These are phyloP conservation scores for Neonectria faginata DNA, from an alignment of 2,329 filamentous ascomycete species.

Conservation along the genomic window DNA sequence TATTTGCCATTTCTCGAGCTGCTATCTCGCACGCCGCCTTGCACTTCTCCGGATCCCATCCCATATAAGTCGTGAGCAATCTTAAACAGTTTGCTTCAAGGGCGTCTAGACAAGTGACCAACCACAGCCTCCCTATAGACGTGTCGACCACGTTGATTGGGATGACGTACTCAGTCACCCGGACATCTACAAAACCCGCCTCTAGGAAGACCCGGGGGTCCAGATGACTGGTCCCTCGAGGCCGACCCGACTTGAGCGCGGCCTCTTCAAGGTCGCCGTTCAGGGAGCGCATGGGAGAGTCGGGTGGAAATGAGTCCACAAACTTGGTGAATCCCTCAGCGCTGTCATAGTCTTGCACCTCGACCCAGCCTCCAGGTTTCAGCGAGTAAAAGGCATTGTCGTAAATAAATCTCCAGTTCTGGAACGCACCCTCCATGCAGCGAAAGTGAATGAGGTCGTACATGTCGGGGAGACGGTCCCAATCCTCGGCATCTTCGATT, in stretches of 20 bases:
- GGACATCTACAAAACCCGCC: slow-evolving; percentile 64
- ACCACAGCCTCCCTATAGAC: slow-evolving; percentile 65
- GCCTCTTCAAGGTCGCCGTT: slow-evolving; percentile 57
- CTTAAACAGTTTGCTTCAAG: slow-evolving; percentile 63
- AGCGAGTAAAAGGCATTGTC: slow-evolving; percentile 63
- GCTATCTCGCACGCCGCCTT: slow-evolving; percentile 60
- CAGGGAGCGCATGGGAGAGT: slow-evolving; percentile 59
- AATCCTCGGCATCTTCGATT: slow-evolving; percentile 70
- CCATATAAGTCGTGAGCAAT: slow-evolving; percentile 64
- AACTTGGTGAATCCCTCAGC: slow-evolving; percentile 51
- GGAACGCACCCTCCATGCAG: slow-evolving; percentile 66
- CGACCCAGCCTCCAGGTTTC: slow-evolving; percentile 68
- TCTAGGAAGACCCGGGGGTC: slow-evolving; percentile 58
- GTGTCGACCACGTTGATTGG: slow-evolving; percentile 60
- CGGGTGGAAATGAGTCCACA: slow-evolving; percentile 54
- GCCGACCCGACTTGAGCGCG: slow-evolving; percentile 58
- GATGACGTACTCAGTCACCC: slow-evolving; percentile 60
- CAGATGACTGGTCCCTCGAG: slow-evolving; percentile 59
- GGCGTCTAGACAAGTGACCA: slow-evolving; percentile 63
- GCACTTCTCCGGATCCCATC: slow-evolving; percentile 63
- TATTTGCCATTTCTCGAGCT: slow-evolving; percentile 60
- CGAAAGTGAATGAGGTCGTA: slow-evolving; percentile 70
- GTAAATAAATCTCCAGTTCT: slow-evolving; percentile 67
- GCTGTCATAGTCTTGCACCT: slow-evolving; percentile 66
- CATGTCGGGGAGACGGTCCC: slow-evolving; percentile 63